Conservation (phyloP, 2,329 filamentous ascomycete species). For the Colletotrichum magnum region DNA sequence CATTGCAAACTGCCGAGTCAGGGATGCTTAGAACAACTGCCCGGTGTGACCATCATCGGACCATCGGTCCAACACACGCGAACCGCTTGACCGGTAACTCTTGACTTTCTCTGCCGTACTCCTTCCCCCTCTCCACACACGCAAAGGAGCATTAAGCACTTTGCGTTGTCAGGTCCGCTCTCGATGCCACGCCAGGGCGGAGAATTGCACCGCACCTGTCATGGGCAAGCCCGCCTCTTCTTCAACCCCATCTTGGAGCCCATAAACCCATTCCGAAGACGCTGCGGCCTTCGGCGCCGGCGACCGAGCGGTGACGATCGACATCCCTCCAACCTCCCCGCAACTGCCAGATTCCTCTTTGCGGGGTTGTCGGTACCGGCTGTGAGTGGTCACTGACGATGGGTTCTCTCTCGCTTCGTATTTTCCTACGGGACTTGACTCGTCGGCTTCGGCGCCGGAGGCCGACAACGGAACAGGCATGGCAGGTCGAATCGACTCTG, state of each 20-base stretch:
- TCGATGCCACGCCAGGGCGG: conserved; percentile 7
- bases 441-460: conserved; percentile 20
- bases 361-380: not conserved
- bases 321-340: not conserved
- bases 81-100: conserved; percentile 1
- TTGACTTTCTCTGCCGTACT: too few species aligned
- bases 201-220: not conserved
- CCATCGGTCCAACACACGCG: not conserved
- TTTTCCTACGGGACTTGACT: not conserved
- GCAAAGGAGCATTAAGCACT: not conserved
- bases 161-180: not conserved
- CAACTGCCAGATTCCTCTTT: conserved; percentile 1
- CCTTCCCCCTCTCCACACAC: not conserved
- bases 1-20: not conserved
- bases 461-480: not conserved
- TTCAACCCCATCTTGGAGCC: not conserved
- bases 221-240: not conserved
- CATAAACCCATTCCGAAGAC: not conserved
- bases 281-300: conserved; percentile 7
- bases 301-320: not conserved
- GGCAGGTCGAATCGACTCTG: too few species aligned
- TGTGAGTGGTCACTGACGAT: not conserved
- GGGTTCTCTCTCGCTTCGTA: not conserved
- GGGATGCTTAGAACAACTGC: not conserved
- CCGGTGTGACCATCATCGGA: not conserved